phyloP scores from a whole-genome alignment of 768 basidiomycete species.

The Amanita pallidorosea region DNA sequence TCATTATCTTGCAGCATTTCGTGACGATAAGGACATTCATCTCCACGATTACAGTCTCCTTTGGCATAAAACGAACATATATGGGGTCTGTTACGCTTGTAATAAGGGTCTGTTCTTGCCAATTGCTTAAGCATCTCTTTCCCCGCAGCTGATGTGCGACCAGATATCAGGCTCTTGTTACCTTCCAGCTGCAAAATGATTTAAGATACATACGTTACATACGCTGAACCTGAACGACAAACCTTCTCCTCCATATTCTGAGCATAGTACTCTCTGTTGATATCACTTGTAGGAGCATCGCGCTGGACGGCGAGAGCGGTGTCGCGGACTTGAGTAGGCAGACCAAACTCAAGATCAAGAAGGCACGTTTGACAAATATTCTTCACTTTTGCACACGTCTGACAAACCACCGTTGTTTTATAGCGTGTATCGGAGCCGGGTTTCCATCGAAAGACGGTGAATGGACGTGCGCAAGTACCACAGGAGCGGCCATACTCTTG shows the following conservation, averaged over 20 bases:
- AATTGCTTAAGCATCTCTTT: constrained; percentile 96
- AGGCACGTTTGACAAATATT: constrained; percentile 98
- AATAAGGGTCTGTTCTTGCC: constrained; percentile 92
- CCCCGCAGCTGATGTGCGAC: constrained; percentile 63
- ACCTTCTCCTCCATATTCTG: constrained; percentile 88
- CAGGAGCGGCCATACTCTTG: constrained; percentile 95
- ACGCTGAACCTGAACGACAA: constrained; percentile 12
- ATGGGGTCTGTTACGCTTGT: constrained; percentile 92
- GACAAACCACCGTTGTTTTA: constrained; percentile 96
- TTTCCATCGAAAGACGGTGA: constrained; percentile 98
- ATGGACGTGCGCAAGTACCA: constrained; percentile 94
- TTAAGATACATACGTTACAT: neutral
- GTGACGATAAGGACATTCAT: constrained; percentile 93
- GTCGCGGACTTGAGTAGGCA: constrained; percentile 96
- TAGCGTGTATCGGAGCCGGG: constrained; percentile 87
- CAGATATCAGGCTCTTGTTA: constrained; percentile 49
- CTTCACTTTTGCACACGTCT: constrained; percentile 93
- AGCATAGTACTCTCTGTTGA: constrained; percentile 92
- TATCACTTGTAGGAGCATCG: constrained; percentile 91
- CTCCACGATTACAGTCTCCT: constrained; percentile 87
- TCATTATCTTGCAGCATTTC: constrained; percentile 81
- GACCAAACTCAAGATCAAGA: constrained; percentile 89
- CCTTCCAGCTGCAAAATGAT: constrained; percentile 48
- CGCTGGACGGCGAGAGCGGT: constrained; percentile 80
- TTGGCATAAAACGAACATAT: constrained; percentile 93